Evolutionary conservation across 75 land plant genomes (phyloP).

Genomic region (Larix kaempferi): DNA sequence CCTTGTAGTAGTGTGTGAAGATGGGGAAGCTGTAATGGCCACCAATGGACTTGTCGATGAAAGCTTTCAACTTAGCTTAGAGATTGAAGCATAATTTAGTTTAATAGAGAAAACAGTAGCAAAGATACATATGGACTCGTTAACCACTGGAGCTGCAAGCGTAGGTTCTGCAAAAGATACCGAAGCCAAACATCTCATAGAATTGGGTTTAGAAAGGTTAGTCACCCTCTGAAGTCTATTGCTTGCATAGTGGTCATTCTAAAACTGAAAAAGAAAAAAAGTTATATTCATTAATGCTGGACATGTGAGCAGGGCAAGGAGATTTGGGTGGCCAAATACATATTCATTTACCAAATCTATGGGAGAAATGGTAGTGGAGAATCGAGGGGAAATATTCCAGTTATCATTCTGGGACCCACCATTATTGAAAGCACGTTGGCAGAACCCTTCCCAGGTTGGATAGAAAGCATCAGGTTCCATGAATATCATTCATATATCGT

Average conservation of each 20-base stretch:
- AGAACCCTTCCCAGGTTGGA: slow-evolving; percentile 86
- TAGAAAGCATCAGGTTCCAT: slow-evolving; percentile 56
- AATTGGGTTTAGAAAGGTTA: slow-evolving; percentile 39
- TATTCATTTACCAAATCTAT: slow-evolving; percentile 81
- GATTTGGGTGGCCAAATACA: slow-evolving; percentile 81
- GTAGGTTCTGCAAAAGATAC: background rate
- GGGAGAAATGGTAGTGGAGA: slow-evolving; percentile 68
- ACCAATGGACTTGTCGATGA: background rate
- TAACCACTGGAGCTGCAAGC: too few relatives aligned
- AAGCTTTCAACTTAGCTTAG: background rate
- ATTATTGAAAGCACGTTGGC: slow-evolving; percentile 64
- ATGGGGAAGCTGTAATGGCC: background rate
- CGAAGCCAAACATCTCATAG: slow-evolving; percentile 17
- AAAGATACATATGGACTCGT: too few relatives aligned
- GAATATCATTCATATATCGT: background rate
- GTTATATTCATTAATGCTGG: background rate
- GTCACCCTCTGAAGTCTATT: background rate
- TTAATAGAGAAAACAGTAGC: background rate
- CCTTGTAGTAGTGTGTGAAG: too few relatives aligned
- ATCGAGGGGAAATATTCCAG: slow-evolving; percentile 34
- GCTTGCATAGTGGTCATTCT: background rate
- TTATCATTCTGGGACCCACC: slow-evolving; percentile 64
- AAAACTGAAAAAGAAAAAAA: background rate
- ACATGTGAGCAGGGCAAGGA: slow-evolving; percentile 29
- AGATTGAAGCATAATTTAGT: background rate